Base-by-base conservation (phyloP, 164 flowering plant genomes). In the Nymphaea thermarum region DNA sequence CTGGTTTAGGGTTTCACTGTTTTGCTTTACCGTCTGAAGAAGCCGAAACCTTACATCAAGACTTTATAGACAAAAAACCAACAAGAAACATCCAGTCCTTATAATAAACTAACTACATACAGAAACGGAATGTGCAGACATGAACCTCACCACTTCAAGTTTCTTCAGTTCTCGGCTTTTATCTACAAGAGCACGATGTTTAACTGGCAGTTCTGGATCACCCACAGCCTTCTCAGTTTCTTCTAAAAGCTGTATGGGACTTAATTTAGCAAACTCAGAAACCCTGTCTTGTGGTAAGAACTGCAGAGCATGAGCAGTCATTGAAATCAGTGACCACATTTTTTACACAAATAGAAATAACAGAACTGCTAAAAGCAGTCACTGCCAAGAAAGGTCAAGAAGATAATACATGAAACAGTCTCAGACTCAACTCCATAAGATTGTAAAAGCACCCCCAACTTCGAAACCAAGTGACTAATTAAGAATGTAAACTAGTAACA, bases 171-270 rank as follows among this genome's bases (percentile, higher is more conserved):
- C 90, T 25, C 68, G 66, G 74, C 98, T 92, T 79, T 87, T 88
- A 25, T 80, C 78, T 73, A 95, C 78, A 67, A 95, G 92, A 65
- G 88, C 77, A 42, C 67, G 74, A 74, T 95, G 99, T 65, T 81
- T 90, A 66, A 85, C 77, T 60, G 99, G 97, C 44, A 95, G 83
- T 66, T 80, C 85, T 70, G 98, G 94, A 78, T 95, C 90, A 59
- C 99, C 98, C 70, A 95, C 91, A 71, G 99, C 98, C 77, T 90
- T 95, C 74, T 95, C 98, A 66, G 99, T 94, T 76, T 92, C 99
- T 71, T 89, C 90, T 60, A 94, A 79, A 74, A 95, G 94, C 79
- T 90, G 91, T 62, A 90, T 82, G 15, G 99, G 98, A 79, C 90
- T 83, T 70, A 95, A 71, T 84, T 92, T 95, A 11, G 99, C 99